Evolutionary conservation across 257 asterid genomes (phyloP).

Genomic region (Solanum appendiculatum): DNA sequence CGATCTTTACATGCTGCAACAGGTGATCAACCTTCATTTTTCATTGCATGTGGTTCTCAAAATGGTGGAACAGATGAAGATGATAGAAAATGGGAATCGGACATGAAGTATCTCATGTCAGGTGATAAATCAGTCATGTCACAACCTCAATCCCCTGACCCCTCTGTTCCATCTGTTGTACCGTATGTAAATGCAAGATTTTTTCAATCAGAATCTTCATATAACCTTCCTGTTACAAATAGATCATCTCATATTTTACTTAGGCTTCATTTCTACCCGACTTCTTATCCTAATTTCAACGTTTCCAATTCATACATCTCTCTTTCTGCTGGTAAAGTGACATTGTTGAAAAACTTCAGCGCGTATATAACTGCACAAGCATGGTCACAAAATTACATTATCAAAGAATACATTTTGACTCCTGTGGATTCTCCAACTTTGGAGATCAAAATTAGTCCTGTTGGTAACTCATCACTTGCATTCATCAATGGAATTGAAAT

Average conservation of each 20-base stretch:
- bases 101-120: constrained; percentile 25
- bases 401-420: constrained; percentile 62
- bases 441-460: constrained; percentile 48
- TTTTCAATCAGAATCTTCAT: constrained; percentile 47
- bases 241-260: constrained; percentile 38
- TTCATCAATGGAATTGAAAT: constrained; percentile 80
- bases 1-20: constrained; percentile 4
- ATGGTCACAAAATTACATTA: constrained; percentile 64
- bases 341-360: constrained; percentile 63
- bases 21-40: constrained; percentile 10
- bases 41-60: constrained; percentile 49
- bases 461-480: constrained; percentile 40
- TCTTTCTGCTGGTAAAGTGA: constrained; percentile 36
- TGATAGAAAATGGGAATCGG: constrained; percentile 63
- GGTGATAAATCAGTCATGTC: constrained; percentile 26
- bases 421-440: constrained; percentile 27
- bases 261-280: constrained; percentile 78
- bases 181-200: constrained; percentile 76
- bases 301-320: constrained; percentile 55
- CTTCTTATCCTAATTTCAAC: constrained; percentile 53
- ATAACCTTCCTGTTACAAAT: constrained; percentile 42
- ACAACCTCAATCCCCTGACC: constrained; percentile 50
- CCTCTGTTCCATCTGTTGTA: constrained; percentile 43
- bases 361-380: constrained; percentile 66
- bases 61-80: constrained; percentile 37